phyloP scores from a whole-genome alignment of 345 rosid species.

The Eucalyptus pauciflora region DNA sequence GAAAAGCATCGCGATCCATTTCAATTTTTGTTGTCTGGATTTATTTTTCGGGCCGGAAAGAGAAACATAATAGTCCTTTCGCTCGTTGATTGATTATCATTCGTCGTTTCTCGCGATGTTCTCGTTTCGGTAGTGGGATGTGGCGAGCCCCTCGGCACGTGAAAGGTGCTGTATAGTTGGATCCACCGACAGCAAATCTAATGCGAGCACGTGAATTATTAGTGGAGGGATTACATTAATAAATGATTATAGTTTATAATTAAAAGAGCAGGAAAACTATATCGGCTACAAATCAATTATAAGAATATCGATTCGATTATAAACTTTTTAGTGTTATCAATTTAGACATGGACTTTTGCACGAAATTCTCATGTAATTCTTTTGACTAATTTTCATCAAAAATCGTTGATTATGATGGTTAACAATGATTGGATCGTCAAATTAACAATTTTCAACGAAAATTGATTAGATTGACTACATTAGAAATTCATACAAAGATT shows the following conservation, averaged over 20 bases:
- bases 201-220: background rate
- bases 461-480: background rate
- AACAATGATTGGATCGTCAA: background rate
- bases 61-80: background rate
- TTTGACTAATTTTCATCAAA: fast-evolving
- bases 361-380: fast-evolving
- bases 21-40: background rate
- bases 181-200: background rate
- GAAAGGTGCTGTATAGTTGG: background rate
- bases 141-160: background rate
- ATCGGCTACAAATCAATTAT: background rate
- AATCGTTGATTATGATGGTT: background rate
- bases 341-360: fast-evolving
- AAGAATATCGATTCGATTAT: fast-evolving
- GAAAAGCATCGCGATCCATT: background rate
- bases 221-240: background rate
- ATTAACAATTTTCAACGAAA: background rate
- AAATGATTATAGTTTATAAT: background rate
- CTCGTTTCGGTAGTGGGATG: background rate
- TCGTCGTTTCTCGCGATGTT: background rate
- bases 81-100: background rate
- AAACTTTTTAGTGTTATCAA: fast-evolving
- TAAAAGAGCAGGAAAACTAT: background rate
- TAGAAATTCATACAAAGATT: fast-evolving
- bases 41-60: background rate